phyloP scores from a whole-genome alignment of 2,329 filamentous ascomycete species.

The Huntiella bhutanensis region DNA sequence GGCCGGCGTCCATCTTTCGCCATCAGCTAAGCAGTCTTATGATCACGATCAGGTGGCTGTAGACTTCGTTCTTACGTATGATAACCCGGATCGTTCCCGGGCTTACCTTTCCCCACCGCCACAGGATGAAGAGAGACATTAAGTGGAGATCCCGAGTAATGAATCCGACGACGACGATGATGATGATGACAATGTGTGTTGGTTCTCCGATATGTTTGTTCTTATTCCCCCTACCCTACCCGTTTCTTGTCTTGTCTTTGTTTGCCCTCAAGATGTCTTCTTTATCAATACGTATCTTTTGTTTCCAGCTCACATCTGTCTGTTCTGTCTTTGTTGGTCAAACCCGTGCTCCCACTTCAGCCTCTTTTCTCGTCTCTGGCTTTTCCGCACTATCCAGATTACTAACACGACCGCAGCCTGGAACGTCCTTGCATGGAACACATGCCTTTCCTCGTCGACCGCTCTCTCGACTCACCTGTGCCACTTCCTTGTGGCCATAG shows the following conservation, averaged over 20 bases:
- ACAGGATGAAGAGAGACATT: constrained; percentile 15
- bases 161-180: neutral
- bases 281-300: too few species aligned
- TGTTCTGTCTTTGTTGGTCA: too few species aligned
- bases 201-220: too few species aligned
- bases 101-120: constrained; percentile 48
- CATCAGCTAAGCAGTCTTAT: constrained; percentile 17
- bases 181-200: neutral
- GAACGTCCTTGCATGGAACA: constrained; percentile 90
- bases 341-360: too few species aligned
- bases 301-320: too few species aligned
- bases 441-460: constrained; percentile 57
- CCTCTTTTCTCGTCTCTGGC: too few species aligned
- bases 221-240: neutral
- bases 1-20: too few species aligned
- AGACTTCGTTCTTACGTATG: constrained; percentile 84
- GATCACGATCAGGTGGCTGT: constrained; percentile 72
- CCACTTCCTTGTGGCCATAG: constrained; percentile 64
- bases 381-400: too few species aligned
- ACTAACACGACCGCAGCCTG: constrained; percentile 37
- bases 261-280: neutral
- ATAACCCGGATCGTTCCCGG: constrained; percentile 27
- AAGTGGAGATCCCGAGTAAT: neutral
- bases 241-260: neutral
- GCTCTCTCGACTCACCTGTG: constrained; percentile 6